Percentiles rank a stretch among this genome's conserved stretches.
Evolutionary conservation across 495 filamentous ascomycete genomes (phyloP).

Genomic region (Penicillium chermesinum): DNA sequence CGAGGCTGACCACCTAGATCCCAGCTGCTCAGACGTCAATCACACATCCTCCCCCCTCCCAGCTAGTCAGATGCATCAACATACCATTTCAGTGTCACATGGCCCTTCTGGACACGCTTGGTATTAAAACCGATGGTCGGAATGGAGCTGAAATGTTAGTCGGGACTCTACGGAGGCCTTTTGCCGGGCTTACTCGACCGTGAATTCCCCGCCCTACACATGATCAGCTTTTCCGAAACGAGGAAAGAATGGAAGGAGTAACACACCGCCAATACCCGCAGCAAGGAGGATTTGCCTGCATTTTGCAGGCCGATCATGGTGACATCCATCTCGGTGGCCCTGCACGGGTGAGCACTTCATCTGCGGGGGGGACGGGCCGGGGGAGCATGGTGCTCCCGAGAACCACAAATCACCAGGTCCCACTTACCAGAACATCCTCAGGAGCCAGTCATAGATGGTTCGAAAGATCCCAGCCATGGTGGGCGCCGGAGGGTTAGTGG

Average conservation of each 20-base stretch:
- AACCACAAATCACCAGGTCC: conserved; percentile 24
- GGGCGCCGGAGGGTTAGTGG: conserved; percentile 4
- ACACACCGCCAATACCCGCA: conserved; percentile 90
- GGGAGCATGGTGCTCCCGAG: conserved; percentile 13
- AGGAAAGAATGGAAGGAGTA: conserved; percentile 2
- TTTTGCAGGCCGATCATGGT: conserved; percentile 99
- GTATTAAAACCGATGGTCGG: conserved; percentile 99
- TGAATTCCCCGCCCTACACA: conserved; percentile 90
- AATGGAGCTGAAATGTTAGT: conserved; percentile 72
- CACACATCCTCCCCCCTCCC: neutral
- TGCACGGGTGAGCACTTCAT: conserved; percentile 33
- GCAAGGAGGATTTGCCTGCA: conserved; percentile 92
- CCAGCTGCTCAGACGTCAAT: conserved; percentile 56
- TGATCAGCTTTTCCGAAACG: conserved; percentile 21
- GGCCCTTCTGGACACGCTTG: conserved; percentile 95
- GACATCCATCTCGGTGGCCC: conserved; percentile 99
- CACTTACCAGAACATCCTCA: conserved; percentile 96
- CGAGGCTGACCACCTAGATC: conserved; percentile 95
- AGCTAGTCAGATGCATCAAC: conserved; percentile 10
- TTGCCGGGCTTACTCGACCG: conserved; percentile 78
- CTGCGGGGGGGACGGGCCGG: conserved; percentile 38
- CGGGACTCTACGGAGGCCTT: conserved; percentile 7
- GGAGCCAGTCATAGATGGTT: conserved; percentile 94
- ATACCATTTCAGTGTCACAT: conserved; percentile 96
- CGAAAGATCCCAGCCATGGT: conserved; percentile 85